phyloP scores from a whole-genome alignment of 108 stramenopile species.

The Thalassiosira profunda region DNA sequence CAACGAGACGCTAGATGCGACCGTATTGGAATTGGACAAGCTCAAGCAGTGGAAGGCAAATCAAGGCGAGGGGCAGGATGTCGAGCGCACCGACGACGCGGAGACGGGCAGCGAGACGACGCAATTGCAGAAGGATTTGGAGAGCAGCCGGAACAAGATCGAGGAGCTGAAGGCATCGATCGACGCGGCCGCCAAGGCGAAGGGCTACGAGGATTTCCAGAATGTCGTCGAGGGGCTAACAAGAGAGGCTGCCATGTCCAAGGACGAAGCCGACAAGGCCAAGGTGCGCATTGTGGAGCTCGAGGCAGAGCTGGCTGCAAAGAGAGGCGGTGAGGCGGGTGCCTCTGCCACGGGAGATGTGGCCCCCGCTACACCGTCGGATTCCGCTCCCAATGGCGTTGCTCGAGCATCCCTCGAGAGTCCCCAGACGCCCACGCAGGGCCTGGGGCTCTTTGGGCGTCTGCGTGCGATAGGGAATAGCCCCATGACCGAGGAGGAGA shows the following conservation, averaged over 20 bases:
- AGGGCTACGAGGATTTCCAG: conserved; percentile 11
- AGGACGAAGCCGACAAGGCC: background rate
- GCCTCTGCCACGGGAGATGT: too few species aligned
- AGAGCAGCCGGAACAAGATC: conserved; percentile 15
- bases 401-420: too few species aligned
- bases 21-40: conserved; percentile 12
- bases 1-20: conserved; percentile 18
- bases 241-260: background rate
- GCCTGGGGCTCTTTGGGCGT: background rate
- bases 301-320: conserved; percentile 6
- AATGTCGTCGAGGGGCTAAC: conserved; percentile 2
- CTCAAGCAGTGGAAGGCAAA: conserved; percentile 14
- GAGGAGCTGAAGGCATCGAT: conserved; percentile 14
- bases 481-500: too few species aligned
- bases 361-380: background rate
- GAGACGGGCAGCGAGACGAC: conserved; percentile 10
- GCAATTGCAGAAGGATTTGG: conserved; percentile 22
- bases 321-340: background rate
- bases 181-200: background rate
- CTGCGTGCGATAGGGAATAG: background rate
- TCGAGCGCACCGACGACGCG: background rate
- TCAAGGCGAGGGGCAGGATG: background rate
- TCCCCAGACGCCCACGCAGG: background rate
- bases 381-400: background rate
- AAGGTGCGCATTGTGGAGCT: conserved; percentile 15